phyloP scores from a whole-genome alignment of 1,284 basidiomycete genomes.

The Ganoderma resinaceum region DNA sequence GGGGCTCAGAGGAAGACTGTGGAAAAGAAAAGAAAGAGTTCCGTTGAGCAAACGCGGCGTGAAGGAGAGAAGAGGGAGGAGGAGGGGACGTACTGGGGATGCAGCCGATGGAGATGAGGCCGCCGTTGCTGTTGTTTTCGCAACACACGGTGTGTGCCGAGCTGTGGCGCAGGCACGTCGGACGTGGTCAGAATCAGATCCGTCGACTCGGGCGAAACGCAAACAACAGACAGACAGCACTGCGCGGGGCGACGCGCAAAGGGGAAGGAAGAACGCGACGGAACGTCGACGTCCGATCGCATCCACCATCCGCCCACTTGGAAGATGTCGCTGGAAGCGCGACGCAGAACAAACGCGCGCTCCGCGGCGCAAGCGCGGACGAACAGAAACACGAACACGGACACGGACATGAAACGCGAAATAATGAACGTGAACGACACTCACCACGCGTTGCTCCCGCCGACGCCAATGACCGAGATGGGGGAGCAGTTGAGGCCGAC shows the following conservation, averaged over 20 bases:
- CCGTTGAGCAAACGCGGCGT: background rate
- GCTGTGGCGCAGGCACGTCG: conserved; percentile 5
- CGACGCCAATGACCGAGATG: conserved; percentile 33
- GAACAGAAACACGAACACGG: background rate
- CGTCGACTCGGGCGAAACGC: background rate
- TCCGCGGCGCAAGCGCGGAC: background rate
- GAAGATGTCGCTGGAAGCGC: background rate
- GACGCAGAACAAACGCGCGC: background rate
- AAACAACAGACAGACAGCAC: background rate
- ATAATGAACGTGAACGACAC: too few species aligned
- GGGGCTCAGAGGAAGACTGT: conserved; percentile 7
- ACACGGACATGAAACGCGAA: too few species aligned
- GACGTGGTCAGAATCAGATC: background rate
- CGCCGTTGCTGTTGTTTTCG: conserved; percentile 26
- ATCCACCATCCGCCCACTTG: background rate
- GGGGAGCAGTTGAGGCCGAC: conserved; percentile 40
- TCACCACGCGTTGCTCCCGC: conserved; percentile 31
- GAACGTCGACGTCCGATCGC: background rate
- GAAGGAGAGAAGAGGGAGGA: background rate
- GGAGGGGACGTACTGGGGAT: conserved; percentile 23
- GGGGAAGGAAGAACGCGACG: background rate
- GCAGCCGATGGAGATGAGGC: conserved; percentile 29
- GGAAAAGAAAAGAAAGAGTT: background rate
- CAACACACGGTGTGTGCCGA: conserved; percentile 23
- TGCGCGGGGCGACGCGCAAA: background rate